These are phyloP conservation scores for Zizania latifolia DNA, from an alignment of 176 grass and related monocot genomes.

Conservation along the genomic window DNA sequence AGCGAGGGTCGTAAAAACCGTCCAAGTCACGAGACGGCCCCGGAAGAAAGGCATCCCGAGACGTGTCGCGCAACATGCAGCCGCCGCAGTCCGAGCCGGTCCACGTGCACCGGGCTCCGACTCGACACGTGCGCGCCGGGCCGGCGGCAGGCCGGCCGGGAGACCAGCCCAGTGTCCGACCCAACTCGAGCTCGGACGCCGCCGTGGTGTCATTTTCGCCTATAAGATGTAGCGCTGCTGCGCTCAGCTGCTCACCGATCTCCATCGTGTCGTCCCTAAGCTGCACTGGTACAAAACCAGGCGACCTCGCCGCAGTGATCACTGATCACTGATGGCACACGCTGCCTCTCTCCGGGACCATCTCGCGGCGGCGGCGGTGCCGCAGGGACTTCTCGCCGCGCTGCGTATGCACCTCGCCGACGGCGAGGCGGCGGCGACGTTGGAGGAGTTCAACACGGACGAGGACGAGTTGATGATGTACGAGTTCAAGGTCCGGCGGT, in stretches of 20 bases:
- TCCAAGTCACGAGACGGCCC: not conserved
- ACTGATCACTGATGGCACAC: not conserved
- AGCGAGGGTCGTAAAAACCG: too few species aligned
- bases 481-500: conserved; percentile 81
- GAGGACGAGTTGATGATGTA: conserved; percentile 81
- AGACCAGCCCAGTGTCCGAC: not conserved
- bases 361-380: not conserved
- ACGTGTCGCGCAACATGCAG: not conserved
- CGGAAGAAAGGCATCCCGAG: not conserved
- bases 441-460: not conserved
- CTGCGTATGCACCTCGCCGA: conserved; percentile 14
- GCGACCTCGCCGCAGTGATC: not conserved
- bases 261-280: not conserved
- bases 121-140: not conserved
- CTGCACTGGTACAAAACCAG: too few species aligned
- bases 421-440: not conserved
- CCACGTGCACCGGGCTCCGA: not conserved
- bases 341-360: not conserved
- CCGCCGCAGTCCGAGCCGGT: not conserved
- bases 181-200: not conserved
- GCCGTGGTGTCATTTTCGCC: not conserved
- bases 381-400: conserved; percentile 32
- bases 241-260: too few species aligned
- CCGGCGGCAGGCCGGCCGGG: too few species aligned
- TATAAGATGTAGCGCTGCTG: too few species aligned